These are phyloP conservation scores for Candida rishiriensis DNA, from an alignment of 805 yeast genomes.

Conservation along the genomic window DNA sequence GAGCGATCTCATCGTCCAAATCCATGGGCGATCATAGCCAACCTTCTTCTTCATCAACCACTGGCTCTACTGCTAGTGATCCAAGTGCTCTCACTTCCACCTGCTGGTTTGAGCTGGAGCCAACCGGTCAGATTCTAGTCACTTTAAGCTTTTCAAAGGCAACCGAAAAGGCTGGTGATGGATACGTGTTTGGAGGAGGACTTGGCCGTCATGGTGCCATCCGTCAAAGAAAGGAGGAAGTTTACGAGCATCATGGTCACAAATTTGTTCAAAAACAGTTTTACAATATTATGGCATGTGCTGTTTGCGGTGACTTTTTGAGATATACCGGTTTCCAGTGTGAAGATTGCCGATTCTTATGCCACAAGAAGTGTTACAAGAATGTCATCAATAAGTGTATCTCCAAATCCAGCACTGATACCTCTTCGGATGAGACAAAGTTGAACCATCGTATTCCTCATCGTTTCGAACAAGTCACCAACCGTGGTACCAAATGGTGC, in stretches of 20 bases:
- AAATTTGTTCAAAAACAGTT: slow-evolving; percentile 93
- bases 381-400: slow-evolving; percentile 82
- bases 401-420: slow-evolving; percentile 66
- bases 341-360: slow-evolving; percentile 75
- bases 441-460: slow-evolving; percentile 97
- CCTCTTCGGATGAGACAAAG: slow-evolving; percentile 69
- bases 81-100: slow-evolving; percentile 43
- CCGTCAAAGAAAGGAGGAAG: slow-evolving; percentile 85
- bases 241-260: slow-evolving; percentile 94
- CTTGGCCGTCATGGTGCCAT: slow-evolving; percentile 97
- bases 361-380: slow-evolving; percentile 77
- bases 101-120: slow-evolving; percentile 89
- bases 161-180: slow-evolving; percentile 38
- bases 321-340: slow-evolving; percentile 84
- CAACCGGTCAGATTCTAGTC: slow-evolving; percentile 84
- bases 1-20: neutral
- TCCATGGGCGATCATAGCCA: neutral
- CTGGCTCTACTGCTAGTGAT: slow-evolving; percentile 9
- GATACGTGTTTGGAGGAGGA: slow-evolving; percentile 52
- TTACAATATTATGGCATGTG: slow-evolving; percentile 95
- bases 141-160: slow-evolving; percentile 75
- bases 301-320: slow-evolving; percentile 92
- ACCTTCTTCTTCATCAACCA: slow-evolving; percentile 9
- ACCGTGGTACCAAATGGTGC: slow-evolving; percentile 98
- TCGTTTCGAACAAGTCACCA: slow-evolving; percentile 86